Evolutionary conservation across 1,284 basidiomycete genomes (phyloP).

Genomic region (Cryptococcus jaspeensis): DNA sequence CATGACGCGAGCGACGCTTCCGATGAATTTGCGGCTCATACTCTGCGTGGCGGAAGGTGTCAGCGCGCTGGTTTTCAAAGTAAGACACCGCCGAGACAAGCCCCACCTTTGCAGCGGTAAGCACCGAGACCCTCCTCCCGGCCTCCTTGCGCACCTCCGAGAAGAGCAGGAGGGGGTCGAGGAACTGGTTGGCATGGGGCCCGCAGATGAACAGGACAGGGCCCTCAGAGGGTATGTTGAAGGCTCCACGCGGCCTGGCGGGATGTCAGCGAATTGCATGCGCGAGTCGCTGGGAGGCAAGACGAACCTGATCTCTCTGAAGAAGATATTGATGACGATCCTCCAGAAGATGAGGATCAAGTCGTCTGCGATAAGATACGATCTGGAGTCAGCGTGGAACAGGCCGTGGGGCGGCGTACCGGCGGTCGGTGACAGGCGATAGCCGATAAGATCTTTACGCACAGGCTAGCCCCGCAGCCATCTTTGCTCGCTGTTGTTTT

Average conservation of each 20-base stretch:
- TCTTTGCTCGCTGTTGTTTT: conserved; percentile 4
- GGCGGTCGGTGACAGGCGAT: conserved; percentile 1
- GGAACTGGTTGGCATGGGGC: conserved; percentile 96
- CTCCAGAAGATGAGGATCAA: conserved; percentile 58
- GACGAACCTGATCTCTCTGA: conserved; percentile 78
- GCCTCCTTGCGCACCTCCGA: conserved; percentile 86
- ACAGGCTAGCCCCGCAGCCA: conserved; percentile 42
- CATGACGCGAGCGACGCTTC: conserved; percentile 81
- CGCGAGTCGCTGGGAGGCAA: not conserved
- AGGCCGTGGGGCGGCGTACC: conserved; percentile 20
- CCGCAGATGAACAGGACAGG: conserved; percentile 96
- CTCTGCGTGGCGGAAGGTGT: conserved; percentile 25
- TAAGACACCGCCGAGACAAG: not conserved
- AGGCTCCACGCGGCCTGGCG: conserved; percentile 75
- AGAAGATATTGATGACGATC: conserved; percentile 90
- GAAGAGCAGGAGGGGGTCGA: conserved; percentile 87
- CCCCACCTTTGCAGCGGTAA: conserved; percentile 79
- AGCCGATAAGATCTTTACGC: conserved; percentile 10
- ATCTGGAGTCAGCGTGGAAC: conserved; percentile 7
- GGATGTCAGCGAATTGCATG: not conserved
- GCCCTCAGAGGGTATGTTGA: conserved; percentile 87
- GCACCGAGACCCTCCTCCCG: conserved; percentile 77
- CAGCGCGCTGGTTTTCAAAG: not conserved
- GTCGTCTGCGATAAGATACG: conserved; percentile 32
- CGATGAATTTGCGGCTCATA: conserved; percentile 57